Conservation (phyloP, 192 early-diverging fungal species). For the Obelidium mucronatum region DNA sequence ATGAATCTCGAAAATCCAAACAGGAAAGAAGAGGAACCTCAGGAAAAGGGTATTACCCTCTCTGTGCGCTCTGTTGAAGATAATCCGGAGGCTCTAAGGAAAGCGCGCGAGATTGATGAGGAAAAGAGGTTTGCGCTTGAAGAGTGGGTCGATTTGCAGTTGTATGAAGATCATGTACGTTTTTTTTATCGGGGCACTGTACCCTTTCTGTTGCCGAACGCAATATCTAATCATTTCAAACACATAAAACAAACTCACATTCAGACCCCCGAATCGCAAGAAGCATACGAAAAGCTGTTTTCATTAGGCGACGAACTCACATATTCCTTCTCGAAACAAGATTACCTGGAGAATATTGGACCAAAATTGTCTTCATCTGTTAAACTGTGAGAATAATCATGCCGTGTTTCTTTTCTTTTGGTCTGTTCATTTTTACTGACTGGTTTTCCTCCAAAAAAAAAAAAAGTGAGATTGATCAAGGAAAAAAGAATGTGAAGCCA, state of each 20-base stretch:
- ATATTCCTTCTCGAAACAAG: slow-evolving; percentile 26
- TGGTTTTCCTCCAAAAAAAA: neutral
- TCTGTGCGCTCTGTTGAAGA: slow-evolving; percentile 44
- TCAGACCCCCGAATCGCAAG: slow-evolving; percentile 28
- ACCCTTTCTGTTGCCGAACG: too few species aligned
- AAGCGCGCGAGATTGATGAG: slow-evolving; percentile 36
- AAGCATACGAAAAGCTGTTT: slow-evolving; percentile 30
- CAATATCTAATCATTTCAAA: too few species aligned
- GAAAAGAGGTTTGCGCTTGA: slow-evolving; percentile 42
- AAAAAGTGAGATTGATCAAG: slow-evolving; percentile 13
- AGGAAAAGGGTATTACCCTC: slow-evolving; percentile 26
- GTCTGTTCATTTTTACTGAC: neutral
- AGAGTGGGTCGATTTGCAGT: slow-evolving; percentile 32
- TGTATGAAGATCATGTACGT: slow-evolving; percentile 31
- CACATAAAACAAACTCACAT: too few species aligned
- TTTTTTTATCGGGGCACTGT: too few species aligned
- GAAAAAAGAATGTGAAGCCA: slow-evolving; percentile 21
- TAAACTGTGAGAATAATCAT: slow-evolving; percentile 21
- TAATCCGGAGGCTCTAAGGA: slow-evolving; percentile 45
- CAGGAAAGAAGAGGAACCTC: slow-evolving; percentile 40
- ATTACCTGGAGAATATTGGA: slow-evolving; percentile 31
- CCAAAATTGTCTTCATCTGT: slow-evolving; percentile 27
- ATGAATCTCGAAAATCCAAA: slow-evolving; percentile 63
- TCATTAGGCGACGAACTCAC: slow-evolving; percentile 34
- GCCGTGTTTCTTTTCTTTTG: neutral